Evolutionary conservation across 1,139 yeast species (phyloP).

Genomic region (Sugiyamaella castrensis): DNA sequence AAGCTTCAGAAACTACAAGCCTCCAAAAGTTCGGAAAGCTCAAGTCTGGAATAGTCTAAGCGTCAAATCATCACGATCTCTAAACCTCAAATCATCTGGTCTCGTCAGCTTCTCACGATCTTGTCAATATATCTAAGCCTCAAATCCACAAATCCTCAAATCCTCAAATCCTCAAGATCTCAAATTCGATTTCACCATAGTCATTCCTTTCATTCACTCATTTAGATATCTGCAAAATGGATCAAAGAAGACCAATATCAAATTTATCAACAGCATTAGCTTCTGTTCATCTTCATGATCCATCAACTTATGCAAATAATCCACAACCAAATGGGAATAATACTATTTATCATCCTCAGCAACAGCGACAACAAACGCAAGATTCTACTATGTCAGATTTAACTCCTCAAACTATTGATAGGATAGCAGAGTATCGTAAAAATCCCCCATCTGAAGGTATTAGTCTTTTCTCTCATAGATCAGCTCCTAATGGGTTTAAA

Average conservation of each 20-base stretch:
- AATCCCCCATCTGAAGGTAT: conserved; percentile 81
- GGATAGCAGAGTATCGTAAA: conserved; percentile 72
- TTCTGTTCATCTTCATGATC: conserved; percentile 26
- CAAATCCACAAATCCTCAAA: no score
- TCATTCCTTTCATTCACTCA: not conserved
- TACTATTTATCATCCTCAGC: conserved; percentile 8
- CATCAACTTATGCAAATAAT: conserved; percentile 10
- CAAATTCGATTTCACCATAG: not conserved
- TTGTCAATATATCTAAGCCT: not conserved
- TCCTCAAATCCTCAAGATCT: no score
- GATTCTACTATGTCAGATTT: conserved; percentile 5
- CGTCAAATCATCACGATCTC: not conserved
- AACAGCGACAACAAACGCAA: conserved; percentile 17
- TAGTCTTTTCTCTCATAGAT: conserved; percentile 83
- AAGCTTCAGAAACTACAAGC: no score
- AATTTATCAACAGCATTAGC: conserved; percentile 36
- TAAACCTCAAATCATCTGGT: not conserved
- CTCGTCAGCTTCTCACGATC: not conserved
- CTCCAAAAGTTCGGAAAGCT: no score
- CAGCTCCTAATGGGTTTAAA: conserved; percentile 96
- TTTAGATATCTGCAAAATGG: conserved; percentile 2
- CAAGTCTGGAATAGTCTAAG: no score
- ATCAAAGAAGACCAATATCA: conserved; percentile 26
- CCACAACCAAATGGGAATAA: conserved; percentile 1
- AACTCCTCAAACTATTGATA: conserved; percentile 29